These are phyloP conservation scores for Dillenia turbinata DNA, from an alignment of 164 flowering plant genomes.

Conservation along the genomic window DNA sequence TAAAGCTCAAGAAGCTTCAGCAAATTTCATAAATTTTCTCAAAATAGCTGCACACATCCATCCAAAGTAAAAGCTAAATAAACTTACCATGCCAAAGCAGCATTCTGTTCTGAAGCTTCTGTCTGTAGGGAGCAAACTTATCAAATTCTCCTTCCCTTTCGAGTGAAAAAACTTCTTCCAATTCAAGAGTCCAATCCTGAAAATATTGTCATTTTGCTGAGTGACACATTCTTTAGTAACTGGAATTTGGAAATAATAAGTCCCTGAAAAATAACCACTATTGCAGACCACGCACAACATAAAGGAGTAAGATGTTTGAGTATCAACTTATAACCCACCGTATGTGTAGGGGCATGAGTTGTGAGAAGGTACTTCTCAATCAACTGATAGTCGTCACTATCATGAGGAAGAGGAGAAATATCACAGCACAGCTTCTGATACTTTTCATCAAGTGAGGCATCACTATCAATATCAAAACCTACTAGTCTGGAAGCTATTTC, in stretches of 20 bases:
- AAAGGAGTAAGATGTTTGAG: background rate
- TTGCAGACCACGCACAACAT: too few relatives aligned
- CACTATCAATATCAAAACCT: constrained; percentile 75
- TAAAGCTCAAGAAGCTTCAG: too few relatives aligned
- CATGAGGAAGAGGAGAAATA: constrained; percentile 65
- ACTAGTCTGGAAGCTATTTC: constrained; percentile 94
- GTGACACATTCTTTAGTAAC: background rate
- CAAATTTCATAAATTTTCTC: too few relatives aligned
- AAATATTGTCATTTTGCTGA: background rate
- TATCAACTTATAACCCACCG: constrained; percentile 33
- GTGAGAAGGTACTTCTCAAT: constrained; percentile 80
- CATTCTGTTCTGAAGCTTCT: constrained; percentile 84
- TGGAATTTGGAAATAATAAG: too few relatives aligned
- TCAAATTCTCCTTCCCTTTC: constrained; percentile 88
- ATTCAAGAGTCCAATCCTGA: constrained; percentile 91
- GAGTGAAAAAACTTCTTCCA: constrained; percentile 91
- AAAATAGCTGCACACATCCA: background rate
- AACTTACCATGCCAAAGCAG: constrained; percentile 96
- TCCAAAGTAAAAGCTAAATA: too few relatives aligned
- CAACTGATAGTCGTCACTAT: constrained; percentile 71
- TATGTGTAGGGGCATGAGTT: constrained; percentile 96
- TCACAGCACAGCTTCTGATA: constrained; percentile 71
- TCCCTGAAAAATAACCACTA: too few relatives aligned
- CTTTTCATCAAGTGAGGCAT: constrained; percentile 82
- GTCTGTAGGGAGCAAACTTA: constrained; percentile 58